Evolutionary conservation across 257 asterid species (phyloP), one percentile per base, ranked within the genome.

Genomic region (Nicotiana tabacum): DNA sequence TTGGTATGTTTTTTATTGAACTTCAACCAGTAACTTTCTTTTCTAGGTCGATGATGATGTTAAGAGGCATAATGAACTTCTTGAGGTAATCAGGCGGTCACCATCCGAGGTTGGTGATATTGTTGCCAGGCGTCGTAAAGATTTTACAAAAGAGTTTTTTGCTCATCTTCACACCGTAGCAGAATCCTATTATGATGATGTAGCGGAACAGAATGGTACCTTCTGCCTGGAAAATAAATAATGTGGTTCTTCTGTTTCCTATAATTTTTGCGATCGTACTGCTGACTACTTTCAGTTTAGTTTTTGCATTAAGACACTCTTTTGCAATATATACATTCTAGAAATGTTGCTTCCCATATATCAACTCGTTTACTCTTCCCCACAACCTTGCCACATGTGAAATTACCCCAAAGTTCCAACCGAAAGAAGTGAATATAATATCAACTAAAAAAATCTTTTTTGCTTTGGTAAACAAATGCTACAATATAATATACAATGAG

Each of bases 71-170:
- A 83, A 93, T 67, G 92, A 93, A 84, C 97, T 96, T 84, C 92
- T 96, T 83, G 84, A 86, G 85, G 87, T 87, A 56, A 81, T 96
- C 86, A 87, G 90, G 76, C 89, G 83, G 62, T 89, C 98, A 30
- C 92, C 93, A 11, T 85, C 96, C 35, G 91, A 89, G 86, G 88
- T 91, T 80, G 92, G 87, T 84, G 98, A 94, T 56, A 90, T 94
- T 84, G 96, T 94, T 77, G 82, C 97, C 53, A 89, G 90, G 88
- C 97, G 97, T 65, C 98, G 98, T 57, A 96, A 96, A 85, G 98
- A 94, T 89, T 96, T 96, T 90, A 96, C 99, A 0, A 89, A 92
- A 81, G 98, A 96, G 83, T 96, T 96, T 85, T 96, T 96, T 82
- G 91, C 83, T 78, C 98, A 94, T 88, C 88, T 96, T 83, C 91